phyloP scores from a whole-genome alignment of 2,329 filamentous ascomycete species.

The Cytospora piceicola region DNA sequence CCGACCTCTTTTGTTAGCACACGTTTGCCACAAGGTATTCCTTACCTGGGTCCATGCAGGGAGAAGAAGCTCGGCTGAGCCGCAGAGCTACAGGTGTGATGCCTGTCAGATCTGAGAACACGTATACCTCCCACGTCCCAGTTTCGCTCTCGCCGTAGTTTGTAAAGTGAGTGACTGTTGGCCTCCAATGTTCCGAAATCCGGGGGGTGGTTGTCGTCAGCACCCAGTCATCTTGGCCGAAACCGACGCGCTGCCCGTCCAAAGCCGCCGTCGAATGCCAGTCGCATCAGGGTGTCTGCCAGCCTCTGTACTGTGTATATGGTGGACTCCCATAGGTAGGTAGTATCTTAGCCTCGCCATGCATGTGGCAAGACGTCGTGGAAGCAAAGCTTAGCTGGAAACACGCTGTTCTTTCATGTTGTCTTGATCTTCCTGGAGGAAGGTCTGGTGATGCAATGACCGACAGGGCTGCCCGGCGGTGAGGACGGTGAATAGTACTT shows the following conservation, averaged over 20 bases:
- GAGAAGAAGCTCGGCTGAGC: background rate
- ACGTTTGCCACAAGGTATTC: background rate
- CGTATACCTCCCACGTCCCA: background rate
- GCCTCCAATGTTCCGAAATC: background rate
- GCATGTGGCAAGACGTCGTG: background rate
- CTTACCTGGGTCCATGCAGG: background rate
- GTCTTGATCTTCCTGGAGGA: background rate
- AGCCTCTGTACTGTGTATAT: background rate
- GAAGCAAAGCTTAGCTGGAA: background rate
- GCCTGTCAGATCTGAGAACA: background rate
- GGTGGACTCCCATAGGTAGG: too few species aligned
- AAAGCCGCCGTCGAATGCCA: background rate
- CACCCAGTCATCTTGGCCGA: background rate
- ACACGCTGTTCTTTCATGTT: background rate
- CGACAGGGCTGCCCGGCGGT: constrained; percentile 13
- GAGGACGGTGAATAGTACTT: constrained; percentile 8
- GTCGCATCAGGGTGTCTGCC: background rate
- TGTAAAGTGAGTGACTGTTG: background rate
- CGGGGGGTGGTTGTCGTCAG: background rate
- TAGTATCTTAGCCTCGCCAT: background rate
- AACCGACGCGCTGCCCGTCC: constrained; percentile 1
- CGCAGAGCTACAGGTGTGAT: background rate
- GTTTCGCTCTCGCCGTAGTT: background rate
- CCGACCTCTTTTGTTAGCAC: background rate
- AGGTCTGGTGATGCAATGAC: background rate